Evolutionary conservation across 2,329 filamentous ascomycete species (phyloP), one percentile per base, ranked within the genome.

Genomic region (Microsporum canis): DNA sequence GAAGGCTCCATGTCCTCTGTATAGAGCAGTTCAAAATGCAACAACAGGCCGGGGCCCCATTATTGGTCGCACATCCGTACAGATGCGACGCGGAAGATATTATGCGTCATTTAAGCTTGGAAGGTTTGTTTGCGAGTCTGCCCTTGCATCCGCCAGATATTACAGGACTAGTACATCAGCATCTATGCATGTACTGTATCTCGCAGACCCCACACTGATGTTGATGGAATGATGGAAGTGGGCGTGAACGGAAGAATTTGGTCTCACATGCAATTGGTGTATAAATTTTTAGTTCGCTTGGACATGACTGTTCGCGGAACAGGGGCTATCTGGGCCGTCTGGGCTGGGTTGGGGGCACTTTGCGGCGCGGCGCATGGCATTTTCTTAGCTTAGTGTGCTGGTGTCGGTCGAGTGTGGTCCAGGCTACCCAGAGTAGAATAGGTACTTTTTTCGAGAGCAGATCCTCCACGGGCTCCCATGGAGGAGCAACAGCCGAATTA

Each of bases 21-120:
- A 36, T 14, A 55, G 36, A 55, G 29, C 12, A 55, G 31, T 36
- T 55, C 31, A 36, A 23, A 36, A 55, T 55, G 51, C 23, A 55
- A 55, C 33, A 14, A 27, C 31, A 5, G 36, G 12, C 33, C 33
- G 31, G 31, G 33, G 29, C 10, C 17, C 33, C 51, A 23, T 55
- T 55, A 55, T 36, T 36, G 51, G 51, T 36, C 31, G 51, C 31
- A 55, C 51, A 17, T 34, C 45, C 45, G 45, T 51, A 29, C 12
- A 31, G 31, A 51, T 29, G 45, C 31, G 51, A 55, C 2, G 51
- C 33, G 31, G 51, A 55, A 36, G 51, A 55, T 55, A 55, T 34
- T 55, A 34, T 55, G 51, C 51, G 51, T 55, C 51, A 55, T 55
- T 55, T 55, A 55, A 39, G 45, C 45, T 31, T 5, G 39, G 45